Evolutionary conservation across 139 green algal species (phyloP), one percentile per base, ranked within the genome.

Genomic region (Protoeuglena noctilucae): DNA sequence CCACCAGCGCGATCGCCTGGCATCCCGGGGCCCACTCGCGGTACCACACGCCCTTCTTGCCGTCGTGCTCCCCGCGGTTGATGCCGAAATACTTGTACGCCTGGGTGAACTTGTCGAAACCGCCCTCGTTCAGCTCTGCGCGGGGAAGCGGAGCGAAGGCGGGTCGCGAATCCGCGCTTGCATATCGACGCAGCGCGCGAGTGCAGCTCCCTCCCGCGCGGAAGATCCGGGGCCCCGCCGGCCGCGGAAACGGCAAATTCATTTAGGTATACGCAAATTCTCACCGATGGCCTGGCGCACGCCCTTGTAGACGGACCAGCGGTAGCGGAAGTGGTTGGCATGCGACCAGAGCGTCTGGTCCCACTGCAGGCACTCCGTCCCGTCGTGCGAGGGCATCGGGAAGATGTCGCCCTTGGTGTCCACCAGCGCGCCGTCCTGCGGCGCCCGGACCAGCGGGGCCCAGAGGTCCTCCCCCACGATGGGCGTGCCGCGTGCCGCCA

Each of bases 291-390:
- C 67, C 2, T 67, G 24, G 21, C 82, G 68, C 49, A 94, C 83
- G 52, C 71, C 72, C 24, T 74, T 74, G 70, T 88, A 87, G 31
- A 81, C 60, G 58, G 83, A 75, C 82, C 82, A 94, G 39, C 85
- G 83, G 64, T 90, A 92, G 74, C 84, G 77, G 79, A 94, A 93
- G 72, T 94, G 86, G 48, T 88, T 81, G 2, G 74, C 78, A 28
- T 87, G 74, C 29, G 40, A 71, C 78, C 82, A 87, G 21, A 94
- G 72, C 23, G 68, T 73, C 23, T 85, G 58, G 57, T 94, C 86
- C 76, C 76, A 88, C 55, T 83, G 75, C 17, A 94, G 72, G 65
- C 79, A 89, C 54, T 86, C 76, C 0, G 86, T 93, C 47, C 86
- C 86, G 59, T 94, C 82, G 58, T 93, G 82, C 19, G 75, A 69